Evolutionary conservation across 345 rosid genomes (phyloP).

Genomic region (Adansonia digitata): DNA sequence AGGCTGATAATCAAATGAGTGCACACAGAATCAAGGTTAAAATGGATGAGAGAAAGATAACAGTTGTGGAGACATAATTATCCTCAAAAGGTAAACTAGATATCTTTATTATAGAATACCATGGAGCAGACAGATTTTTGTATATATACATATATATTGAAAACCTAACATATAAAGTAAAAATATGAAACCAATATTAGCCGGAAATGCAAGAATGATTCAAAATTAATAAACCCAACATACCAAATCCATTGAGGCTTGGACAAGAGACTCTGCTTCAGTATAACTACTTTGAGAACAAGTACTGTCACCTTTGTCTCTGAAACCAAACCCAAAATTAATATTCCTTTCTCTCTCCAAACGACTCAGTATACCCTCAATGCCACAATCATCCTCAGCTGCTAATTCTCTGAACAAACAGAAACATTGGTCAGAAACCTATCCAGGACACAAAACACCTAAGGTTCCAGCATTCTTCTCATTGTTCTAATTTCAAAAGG

Average conservation of each 20-base stretch:
- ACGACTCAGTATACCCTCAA: slow-evolving; percentile 76
- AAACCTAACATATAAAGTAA: slow-evolving; percentile 2
- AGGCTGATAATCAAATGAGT: neutral
- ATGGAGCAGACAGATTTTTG: neutral
- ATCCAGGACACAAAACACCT: neutral
- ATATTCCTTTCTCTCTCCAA: slow-evolving; percentile 79
- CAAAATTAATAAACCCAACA: slow-evolving; percentile 17
- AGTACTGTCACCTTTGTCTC: slow-evolving; percentile 35
- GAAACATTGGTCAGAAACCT: slow-evolving; percentile 11
- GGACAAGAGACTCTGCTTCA: slow-evolving; percentile 30
- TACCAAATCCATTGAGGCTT: slow-evolving; percentile 45
- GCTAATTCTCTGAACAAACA: slow-evolving; percentile 49
- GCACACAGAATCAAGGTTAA: neutral
- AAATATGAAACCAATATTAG: neutral
- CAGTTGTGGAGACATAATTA: neutral
- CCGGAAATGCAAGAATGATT: neutral
- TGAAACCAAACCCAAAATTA: slow-evolving; percentile 53
- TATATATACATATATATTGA: neutral
- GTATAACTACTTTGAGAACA: slow-evolving; percentile 17
- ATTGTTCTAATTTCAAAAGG: neutral
- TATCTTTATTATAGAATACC: neutral
- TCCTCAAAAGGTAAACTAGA: neutral
- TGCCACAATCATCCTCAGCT: slow-evolving; percentile 47
- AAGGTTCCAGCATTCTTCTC: neutral
- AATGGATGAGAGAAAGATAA: neutral